A percentile compares a stretch with the other conserved stretches of the same genome.
phyloP scores from a whole-genome alignment of 2,329 filamentous ascomycete species.

The Pseudogymnoascus sp. region DNA sequence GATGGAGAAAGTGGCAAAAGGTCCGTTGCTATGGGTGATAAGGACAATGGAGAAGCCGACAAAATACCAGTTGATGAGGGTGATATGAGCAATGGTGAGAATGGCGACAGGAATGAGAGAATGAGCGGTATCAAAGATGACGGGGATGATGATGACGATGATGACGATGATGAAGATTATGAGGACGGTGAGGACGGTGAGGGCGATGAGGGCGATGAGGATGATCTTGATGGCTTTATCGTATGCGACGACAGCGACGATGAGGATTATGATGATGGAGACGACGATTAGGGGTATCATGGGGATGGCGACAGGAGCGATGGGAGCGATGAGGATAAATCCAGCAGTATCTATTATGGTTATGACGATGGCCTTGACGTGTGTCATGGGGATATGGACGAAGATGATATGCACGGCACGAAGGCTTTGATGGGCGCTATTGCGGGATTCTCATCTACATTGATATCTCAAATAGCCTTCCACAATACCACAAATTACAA shows the following conservation, averaged over 20 bases:
- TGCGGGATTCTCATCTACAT: too few species aligned
- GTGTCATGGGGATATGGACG: too few species aligned
- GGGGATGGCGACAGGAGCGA: conserved; percentile 18
- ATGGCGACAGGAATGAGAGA: neutral
- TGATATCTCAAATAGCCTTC: neutral
- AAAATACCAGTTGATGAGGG: neutral
- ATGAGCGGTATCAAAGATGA: neutral
- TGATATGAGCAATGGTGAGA: neutral
- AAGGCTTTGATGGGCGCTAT: too few species aligned
- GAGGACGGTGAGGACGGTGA: conserved; percentile 5
- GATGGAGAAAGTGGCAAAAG: neutral
- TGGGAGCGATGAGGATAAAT: too few species aligned
- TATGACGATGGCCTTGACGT: too few species aligned
- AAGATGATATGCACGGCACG: too few species aligned
- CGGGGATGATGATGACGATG: neutral
- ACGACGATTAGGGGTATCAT: conserved; percentile 22
- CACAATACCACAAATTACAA: neutral
- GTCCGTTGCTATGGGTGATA: neutral
- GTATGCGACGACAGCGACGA: conserved; percentile 12
- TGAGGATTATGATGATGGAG: conserved; percentile 13
- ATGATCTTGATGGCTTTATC: conserved; percentile 10
- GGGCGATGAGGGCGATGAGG: neutral
- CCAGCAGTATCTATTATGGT: too few species aligned
- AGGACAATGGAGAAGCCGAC: neutral
- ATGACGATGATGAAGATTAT: conserved; percentile 6